phyloP scores from a whole-genome alignment of 495 filamentous ascomycete genomes.

The Podospora anserina region DNA sequence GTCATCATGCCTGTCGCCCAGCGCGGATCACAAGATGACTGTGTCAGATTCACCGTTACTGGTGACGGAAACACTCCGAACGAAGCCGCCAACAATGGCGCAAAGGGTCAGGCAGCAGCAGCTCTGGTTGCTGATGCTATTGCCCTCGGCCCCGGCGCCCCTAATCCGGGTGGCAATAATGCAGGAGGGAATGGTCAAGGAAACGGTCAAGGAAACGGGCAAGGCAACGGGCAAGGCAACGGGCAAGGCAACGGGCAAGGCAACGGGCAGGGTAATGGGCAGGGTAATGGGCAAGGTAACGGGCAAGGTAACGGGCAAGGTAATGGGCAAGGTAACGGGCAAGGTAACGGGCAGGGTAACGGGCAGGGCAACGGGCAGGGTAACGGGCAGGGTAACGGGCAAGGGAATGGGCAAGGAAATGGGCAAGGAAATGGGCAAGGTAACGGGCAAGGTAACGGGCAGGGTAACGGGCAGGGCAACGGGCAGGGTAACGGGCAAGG shows the following conservation, averaged over 20 bases:
- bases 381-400: neutral
- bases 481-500: too few relatives aligned
- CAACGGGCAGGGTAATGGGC: neutral
- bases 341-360: constrained; percentile 19
- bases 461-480: too few relatives aligned
- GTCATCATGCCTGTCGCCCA: constrained; percentile 34
- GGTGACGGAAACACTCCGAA: constrained; percentile 19
- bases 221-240: neutral
- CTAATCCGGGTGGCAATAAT: constrained; percentile 7
- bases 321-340: constrained; percentile 6
- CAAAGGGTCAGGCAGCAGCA: constrained; percentile 20
- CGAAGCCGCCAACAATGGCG: constrained; percentile 23
- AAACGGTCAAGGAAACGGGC: neutral
- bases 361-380: constrained; percentile 18
- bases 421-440: neutral
- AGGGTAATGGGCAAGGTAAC: neutral
- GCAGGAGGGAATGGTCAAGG: neutral
- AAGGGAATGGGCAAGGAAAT: too few relatives aligned
- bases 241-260: neutral
- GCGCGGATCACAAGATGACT: constrained; percentile 31
- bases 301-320: neutral
- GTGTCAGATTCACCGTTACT: constrained; percentile 27
- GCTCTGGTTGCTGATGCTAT: constrained; percentile 16
- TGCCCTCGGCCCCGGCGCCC: constrained; percentile 22
- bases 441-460: neutral